Evolutionary conservation across 257 asterid genomes (phyloP).

Genomic region (Linderniella brevidens): DNA sequence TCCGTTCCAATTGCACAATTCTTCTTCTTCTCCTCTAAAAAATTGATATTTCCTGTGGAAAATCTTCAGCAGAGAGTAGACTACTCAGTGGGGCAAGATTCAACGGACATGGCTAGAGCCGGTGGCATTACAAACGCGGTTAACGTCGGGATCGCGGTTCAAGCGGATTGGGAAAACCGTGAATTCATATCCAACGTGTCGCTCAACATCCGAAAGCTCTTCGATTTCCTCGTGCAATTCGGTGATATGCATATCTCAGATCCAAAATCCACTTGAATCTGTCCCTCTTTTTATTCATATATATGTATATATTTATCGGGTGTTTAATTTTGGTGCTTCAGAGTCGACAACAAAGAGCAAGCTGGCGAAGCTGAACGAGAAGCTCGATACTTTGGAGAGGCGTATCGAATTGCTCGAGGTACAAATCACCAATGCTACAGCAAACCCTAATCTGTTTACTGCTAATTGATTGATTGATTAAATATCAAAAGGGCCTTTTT

Average conservation of each 20-base stretch:
- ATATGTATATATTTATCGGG: background rate
- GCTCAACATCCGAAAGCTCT: constrained; percentile 59
- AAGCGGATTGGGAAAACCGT: constrained; percentile 94
- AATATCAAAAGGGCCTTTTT: too few species aligned
- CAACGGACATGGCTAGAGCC: constrained; percentile 50
- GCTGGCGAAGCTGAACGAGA: constrained; percentile 45
- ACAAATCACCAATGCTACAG: constrained; percentile 76
- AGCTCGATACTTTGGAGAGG: constrained; percentile 49
- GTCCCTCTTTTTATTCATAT: background rate
- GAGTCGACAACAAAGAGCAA: constrained; percentile 54
- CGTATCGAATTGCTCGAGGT: constrained; percentile 56
- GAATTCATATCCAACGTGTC: constrained; percentile 67
- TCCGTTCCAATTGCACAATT: too few species aligned
- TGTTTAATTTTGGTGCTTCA: constrained; percentile 5
- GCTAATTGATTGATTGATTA: constrained; percentile 15
- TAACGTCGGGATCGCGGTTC: constrained; percentile 89
- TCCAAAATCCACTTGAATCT: background rate
- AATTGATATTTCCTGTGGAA: too few species aligned
- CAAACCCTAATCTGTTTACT: constrained; percentile 67
- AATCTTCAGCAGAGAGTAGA: background rate
- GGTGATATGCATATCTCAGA: constrained; percentile 18
- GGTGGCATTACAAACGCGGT: constrained; percentile 90
- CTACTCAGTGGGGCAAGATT: background rate
- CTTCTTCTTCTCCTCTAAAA: too few species aligned
- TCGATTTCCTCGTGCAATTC: constrained; percentile 60